Conservation (phyloP, 192 early-diverging fungal genomes). For the Phycomyces nitens region DNA sequence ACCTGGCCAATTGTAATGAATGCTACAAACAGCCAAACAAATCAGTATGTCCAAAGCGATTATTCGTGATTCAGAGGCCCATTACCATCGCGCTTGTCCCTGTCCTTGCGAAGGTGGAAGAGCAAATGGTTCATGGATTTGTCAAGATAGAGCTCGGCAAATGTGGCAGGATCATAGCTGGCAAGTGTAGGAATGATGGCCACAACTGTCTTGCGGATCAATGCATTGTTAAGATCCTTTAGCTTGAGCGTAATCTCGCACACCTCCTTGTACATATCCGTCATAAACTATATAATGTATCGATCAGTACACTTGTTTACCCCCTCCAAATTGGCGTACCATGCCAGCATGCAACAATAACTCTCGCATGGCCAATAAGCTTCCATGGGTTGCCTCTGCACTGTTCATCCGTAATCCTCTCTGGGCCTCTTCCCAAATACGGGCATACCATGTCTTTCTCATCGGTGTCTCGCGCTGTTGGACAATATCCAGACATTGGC, state of each 20-base stretch:
- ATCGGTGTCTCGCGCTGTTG: slow-evolving; percentile 70
- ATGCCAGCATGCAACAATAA: slow-evolving; percentile 76
- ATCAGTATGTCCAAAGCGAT: neutral
- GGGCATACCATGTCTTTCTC: slow-evolving; percentile 65
- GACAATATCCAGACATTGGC: slow-evolving; percentile 72
- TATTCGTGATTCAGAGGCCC: slow-evolving; percentile 28
- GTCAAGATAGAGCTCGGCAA: slow-evolving; percentile 66
- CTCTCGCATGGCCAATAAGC: slow-evolving; percentile 76
- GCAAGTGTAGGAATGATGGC: slow-evolving; percentile 81
- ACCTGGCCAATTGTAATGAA: slow-evolving; percentile 86
- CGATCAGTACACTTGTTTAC: neutral
- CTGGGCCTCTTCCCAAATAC: slow-evolving; percentile 81
- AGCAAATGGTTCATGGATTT: slow-evolving; percentile 74
- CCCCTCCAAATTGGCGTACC: slow-evolving; percentile 39
- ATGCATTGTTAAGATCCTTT: slow-evolving; percentile 72
- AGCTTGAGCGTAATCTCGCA: slow-evolving; percentile 74
- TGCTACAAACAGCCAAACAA: slow-evolving; percentile 39
- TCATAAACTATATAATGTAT: slow-evolving; percentile 68
- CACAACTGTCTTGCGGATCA: slow-evolving; percentile 82
- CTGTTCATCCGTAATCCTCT: slow-evolving; percentile 64
- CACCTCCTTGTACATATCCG: slow-evolving; percentile 67
- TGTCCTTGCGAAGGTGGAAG: slow-evolving; percentile 64
- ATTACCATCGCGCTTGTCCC: slow-evolving; percentile 53
- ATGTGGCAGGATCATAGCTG: slow-evolving; percentile 67
- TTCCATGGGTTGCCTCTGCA: slow-evolving; percentile 82